These are phyloP conservation scores for Neurospora terricola DNA, from an alignment of 495 filamentous ascomycete genomes.

Conservation along the genomic window DNA sequence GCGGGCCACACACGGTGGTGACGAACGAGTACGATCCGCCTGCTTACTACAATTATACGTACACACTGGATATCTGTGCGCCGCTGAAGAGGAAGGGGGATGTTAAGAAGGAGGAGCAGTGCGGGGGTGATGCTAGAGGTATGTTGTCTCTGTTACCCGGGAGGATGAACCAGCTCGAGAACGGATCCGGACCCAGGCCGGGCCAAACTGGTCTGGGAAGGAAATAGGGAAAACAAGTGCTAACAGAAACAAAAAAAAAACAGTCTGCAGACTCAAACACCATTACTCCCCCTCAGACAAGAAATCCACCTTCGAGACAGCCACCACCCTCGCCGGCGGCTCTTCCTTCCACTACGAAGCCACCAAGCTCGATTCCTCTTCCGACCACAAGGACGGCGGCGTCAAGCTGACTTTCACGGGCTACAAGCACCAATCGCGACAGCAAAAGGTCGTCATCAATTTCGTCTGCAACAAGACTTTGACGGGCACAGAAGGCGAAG, in stretches of 20 bases:
- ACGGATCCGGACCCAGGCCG: too few species aligned
- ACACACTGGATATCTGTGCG: slow-evolving; percentile 78
- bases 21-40: slow-evolving; percentile 40
- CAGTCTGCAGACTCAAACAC: slow-evolving; percentile 1
- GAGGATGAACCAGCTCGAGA: too few species aligned
- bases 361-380: background rate
- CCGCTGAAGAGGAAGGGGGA: slow-evolving; percentile 47
- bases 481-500: slow-evolving; percentile 59
- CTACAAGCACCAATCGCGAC: background rate
- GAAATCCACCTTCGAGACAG: background rate
- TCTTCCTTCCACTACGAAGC: background rate
- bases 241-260: background rate
- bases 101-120: slow-evolving; percentile 37
- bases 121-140: slow-evolving; percentile 55
- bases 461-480: slow-evolving; percentile 66
- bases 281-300: background rate
- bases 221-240: background rate
- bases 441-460: slow-evolving; percentile 29
- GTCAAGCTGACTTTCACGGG: background rate
- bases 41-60: slow-evolving; percentile 58
- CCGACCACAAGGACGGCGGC: background rate
- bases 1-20: slow-evolving; percentile 67
- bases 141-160: too few species aligned
- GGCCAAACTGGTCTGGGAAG: too few species aligned
- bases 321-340: background rate